Evolutionary conservation across 495 filamentous ascomycete species (phyloP).

Genomic region (Pyrenula aspistea): DNA sequence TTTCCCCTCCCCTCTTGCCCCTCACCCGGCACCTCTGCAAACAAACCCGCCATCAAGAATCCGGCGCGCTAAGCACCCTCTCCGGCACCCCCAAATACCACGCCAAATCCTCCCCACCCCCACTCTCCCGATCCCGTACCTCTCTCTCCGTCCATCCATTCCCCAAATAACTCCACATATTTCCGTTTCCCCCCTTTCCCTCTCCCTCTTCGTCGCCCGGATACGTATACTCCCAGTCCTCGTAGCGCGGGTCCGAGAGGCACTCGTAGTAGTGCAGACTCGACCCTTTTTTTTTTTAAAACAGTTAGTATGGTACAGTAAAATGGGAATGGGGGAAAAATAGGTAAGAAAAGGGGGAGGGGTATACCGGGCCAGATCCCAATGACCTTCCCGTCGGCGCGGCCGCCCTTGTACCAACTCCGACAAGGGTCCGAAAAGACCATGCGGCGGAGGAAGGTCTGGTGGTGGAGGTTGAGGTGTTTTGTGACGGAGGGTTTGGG

Average conservation of each 20-base stretch:
- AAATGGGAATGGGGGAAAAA: neutral
- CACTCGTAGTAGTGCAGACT: slow-evolving; percentile 39
- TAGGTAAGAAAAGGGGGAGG: neutral
- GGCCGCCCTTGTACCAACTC: slow-evolving; percentile 42
- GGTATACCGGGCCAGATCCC: slow-evolving; percentile 5
- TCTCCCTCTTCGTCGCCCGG: slow-evolving; percentile 1
- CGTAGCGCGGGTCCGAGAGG: slow-evolving; percentile 27
- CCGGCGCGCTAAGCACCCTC: neutral
- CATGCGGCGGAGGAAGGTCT: slow-evolving; percentile 33
- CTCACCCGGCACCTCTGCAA: too few relatives aligned
- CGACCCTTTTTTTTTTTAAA: slow-evolving; percentile 4
- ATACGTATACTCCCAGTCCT: slow-evolving; percentile 31
- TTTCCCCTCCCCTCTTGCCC: too few relatives aligned
- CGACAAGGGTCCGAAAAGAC: slow-evolving; percentile 35
- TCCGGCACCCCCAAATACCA: neutral
- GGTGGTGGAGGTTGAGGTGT: slow-evolving; percentile 32
- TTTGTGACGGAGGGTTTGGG: slow-evolving; percentile 18
- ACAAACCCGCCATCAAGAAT: too few relatives aligned
- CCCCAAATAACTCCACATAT: slow-evolving; percentile 21
- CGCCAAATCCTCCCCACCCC: neutral
- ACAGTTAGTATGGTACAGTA: too few relatives aligned
- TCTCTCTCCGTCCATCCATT: slow-evolving; percentile 31
- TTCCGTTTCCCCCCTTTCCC: slow-evolving; percentile 1
- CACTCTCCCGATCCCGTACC: neutral
- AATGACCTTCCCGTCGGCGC: slow-evolving; percentile 21